Percentiles rank a stretch among this genome's conserved stretches.
Conservation (phyloP, 768 basidiomycete species). For the Lepiota brunneoincarnata region DNA sequence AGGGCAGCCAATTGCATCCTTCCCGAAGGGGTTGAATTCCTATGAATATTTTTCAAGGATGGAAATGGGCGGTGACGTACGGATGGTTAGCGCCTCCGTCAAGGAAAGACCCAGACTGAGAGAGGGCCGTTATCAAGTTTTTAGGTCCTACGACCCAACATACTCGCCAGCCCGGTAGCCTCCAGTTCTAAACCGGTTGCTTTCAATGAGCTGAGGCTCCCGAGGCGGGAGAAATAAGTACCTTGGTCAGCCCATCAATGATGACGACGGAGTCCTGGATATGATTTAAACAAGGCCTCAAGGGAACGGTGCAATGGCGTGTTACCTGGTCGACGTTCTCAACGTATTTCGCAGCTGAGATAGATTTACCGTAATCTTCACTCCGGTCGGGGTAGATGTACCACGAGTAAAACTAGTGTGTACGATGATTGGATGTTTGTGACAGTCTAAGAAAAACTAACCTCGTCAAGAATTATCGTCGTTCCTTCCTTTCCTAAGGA, state of each 20-base stretch:
- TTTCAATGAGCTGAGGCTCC: neutral
- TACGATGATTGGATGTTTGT: neutral
- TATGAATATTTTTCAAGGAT: neutral
- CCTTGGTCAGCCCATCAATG: conserved; percentile 93
- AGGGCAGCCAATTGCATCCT: conserved; percentile 89
- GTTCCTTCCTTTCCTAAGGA: conserved; percentile 70
- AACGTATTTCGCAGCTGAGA: conserved; percentile 82
- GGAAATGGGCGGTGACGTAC: conserved; percentile 38
- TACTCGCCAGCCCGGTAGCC: conserved; percentile 91
- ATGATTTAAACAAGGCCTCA: neutral
- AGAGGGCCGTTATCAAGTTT: conserved; percentile 83
- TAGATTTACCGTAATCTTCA: conserved; percentile 68
- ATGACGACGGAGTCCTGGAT: conserved; percentile 76
- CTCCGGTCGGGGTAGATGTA: conserved; percentile 86
- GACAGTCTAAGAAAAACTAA: conserved; percentile 21
- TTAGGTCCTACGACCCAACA: conserved; percentile 95
- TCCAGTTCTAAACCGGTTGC: conserved; percentile 70
- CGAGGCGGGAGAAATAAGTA: conserved; percentile 17
- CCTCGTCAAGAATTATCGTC: conserved; percentile 85
- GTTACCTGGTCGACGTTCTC: conserved; percentile 79
- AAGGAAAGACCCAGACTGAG: conserved; percentile 92
- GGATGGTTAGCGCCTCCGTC: conserved; percentile 95
- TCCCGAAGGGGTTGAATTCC: neutral
- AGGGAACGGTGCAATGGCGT: conserved; percentile 1
- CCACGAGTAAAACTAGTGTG: conserved; percentile 87